A percentile compares a stretch with the other conserved stretches of the same genome.
phyloP scores from a whole-genome alignment of 768 basidiomycete species.

The Kondoa malvinella region DNA sequence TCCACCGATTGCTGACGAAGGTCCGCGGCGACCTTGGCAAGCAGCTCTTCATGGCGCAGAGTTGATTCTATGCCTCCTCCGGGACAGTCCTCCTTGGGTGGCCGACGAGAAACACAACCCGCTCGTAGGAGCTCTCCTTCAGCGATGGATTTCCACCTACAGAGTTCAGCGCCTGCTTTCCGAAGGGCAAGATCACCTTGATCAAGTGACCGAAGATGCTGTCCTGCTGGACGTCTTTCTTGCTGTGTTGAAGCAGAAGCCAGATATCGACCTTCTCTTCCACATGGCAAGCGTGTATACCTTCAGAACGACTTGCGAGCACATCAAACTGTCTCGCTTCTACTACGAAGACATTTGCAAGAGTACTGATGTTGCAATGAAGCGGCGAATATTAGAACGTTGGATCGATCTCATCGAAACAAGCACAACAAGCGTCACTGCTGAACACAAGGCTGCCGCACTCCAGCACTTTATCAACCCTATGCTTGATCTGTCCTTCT shows the following conservation, averaged over 20 bases:
- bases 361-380: constrained; percentile 45
- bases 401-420: constrained; percentile 67
- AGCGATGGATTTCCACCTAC: constrained; percentile 24
- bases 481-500: constrained; percentile 59
- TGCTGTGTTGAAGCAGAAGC: constrained; percentile 37
- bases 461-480: constrained; percentile 71
- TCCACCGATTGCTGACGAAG: neutral
- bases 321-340: constrained; percentile 61
- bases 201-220: constrained; percentile 34
- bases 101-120: constrained; percentile 54
- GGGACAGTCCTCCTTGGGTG: constrained; percentile 54
- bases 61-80: constrained; percentile 57
- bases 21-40: neutral
- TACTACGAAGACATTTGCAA: constrained; percentile 70
- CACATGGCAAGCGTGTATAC: constrained; percentile 68
- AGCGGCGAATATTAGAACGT: constrained; percentile 63
- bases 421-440: constrained; percentile 42
- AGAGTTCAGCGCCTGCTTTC: constrained; percentile 18
- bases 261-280: constrained; percentile 69
- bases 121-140: constrained; percentile 16
- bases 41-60: constrained; percentile 51
- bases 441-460: constrained; percentile 51
- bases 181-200: constrained; percentile 24
- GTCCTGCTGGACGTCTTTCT: constrained; percentile 63
- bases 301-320: constrained; percentile 62